Conservation (phyloP, 2,329 filamentous ascomycete genomes). For the Phaeophleospora eucalypticola region DNA sequence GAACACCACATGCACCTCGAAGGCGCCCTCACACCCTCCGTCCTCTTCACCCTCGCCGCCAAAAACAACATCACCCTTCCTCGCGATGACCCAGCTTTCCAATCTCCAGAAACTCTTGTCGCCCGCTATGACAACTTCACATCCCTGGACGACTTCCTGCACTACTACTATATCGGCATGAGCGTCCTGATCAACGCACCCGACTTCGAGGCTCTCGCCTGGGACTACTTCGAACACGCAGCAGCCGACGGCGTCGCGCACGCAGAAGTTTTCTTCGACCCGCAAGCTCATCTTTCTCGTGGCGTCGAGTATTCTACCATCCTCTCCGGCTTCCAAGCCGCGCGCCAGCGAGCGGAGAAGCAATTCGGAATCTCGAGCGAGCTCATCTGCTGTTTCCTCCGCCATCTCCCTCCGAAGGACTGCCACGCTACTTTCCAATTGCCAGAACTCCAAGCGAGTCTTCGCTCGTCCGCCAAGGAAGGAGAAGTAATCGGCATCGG, state of each 20-base stretch:
- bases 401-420: conserved; percentile 62
- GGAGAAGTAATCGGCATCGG: conserved; percentile 59
- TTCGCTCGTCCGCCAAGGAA: conserved; percentile 33
- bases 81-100: conserved; percentile 57
- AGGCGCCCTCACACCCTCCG: conserved; percentile 64
- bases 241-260: conserved; percentile 65
- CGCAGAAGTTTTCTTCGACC: conserved; percentile 77
- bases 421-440: conserved; percentile 47
- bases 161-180: conserved; percentile 76
- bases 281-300: conserved; percentile 65
- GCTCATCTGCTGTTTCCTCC: conserved; percentile 68
- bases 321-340: conserved; percentile 59
- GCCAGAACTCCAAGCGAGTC: conserved; percentile 39
- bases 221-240: conserved; percentile 65
- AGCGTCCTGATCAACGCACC: conserved; percentile 58
- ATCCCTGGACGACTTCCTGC: conserved; percentile 71
- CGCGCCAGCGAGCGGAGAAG: conserved; percentile 55
- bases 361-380: conserved; percentile 63
- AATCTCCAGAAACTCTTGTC: conserved; percentile 55
- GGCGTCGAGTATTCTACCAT: conserved; percentile 62
- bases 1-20: conserved; percentile 81
- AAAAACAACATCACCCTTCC: conserved; percentile 62
- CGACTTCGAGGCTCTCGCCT: conserved; percentile 72
- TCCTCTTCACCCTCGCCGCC: conserved; percentile 65
- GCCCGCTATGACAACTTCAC: conserved; percentile 64